These are phyloP conservation scores for Rosa multiflora DNA, from an alignment of 306 rosid species.

Conservation along the genomic window DNA sequence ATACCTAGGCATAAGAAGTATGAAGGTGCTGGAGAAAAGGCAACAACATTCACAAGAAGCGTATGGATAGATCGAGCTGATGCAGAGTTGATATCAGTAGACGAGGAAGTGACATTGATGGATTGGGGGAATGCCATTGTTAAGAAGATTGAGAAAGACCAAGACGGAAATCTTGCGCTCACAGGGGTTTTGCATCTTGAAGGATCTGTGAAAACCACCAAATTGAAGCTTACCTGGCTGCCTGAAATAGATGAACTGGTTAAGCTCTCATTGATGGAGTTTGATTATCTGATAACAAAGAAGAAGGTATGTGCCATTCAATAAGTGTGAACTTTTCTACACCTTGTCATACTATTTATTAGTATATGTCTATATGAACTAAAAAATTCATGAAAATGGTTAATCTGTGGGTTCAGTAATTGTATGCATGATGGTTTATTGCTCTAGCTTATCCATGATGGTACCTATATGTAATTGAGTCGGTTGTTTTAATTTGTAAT, in stretches of 20 bases:
- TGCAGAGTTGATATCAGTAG: conserved; percentile 57
- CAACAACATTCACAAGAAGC: conserved; percentile 60
- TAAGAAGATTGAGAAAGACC: conserved; percentile 64
- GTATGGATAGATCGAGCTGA: conserved; percentile 81
- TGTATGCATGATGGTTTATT: not conserved
- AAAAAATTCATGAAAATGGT: not conserved
- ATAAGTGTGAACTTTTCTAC: not conserved
- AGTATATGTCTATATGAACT: not conserved
- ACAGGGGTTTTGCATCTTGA: conserved; percentile 83
- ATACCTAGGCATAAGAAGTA: conserved; percentile 89
- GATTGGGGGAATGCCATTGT: conserved; percentile 97
- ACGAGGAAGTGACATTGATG: conserved; percentile 88
- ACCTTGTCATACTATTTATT: not conserved
- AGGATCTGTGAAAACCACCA: conserved; percentile 90
- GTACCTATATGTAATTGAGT: not conserved
- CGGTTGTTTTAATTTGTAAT: conserved; percentile 18
- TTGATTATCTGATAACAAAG: conserved; percentile 82
- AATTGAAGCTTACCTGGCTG: conserved; percentile 91
- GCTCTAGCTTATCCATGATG: not conserved
- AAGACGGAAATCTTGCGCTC: conserved; percentile 62
- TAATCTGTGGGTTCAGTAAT: not conserved
- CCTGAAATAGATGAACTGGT: conserved; percentile 74
- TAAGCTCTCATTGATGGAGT: conserved; percentile 70
- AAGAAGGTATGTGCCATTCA: conserved; percentile 66
- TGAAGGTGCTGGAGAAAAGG: conserved; percentile 84